phyloP scores from a whole-genome alignment of 2,329 filamentous ascomycete species.

The Chaetomium olivaceum region DNA sequence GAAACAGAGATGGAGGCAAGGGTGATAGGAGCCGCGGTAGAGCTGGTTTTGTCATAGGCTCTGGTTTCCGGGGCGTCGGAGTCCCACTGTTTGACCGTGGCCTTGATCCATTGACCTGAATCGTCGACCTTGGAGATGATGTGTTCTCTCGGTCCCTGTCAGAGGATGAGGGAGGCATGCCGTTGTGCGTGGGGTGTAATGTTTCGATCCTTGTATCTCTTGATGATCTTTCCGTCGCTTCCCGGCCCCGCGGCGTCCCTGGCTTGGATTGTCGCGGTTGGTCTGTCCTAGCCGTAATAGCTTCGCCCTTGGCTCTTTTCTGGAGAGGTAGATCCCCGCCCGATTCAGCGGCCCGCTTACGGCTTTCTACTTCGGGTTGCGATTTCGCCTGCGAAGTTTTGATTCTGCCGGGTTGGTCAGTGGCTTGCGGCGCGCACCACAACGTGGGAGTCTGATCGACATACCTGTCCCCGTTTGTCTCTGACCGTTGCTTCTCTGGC shows the following conservation, averaged over 20 bases:
- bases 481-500: conserved; percentile 37
- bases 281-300: conserved; percentile 24
- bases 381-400: conserved; percentile 38
- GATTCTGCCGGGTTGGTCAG: conserved; percentile 33
- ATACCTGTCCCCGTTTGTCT: conserved; percentile 38
- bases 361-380: conserved; percentile 46
- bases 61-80: conserved; percentile 31
- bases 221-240: conserved; percentile 23
- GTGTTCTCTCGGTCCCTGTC: conserved; percentile 33
- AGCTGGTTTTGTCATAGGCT: conserved; percentile 39
- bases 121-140: conserved; percentile 33
- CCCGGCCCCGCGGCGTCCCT: conserved; percentile 26
- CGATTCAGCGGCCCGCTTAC: conserved; percentile 49
- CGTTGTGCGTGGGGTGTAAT: conserved; percentile 30
- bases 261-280: conserved; percentile 25
- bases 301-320: conserved; percentile 50
- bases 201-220: conserved; percentile 25
- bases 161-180: conserved; percentile 21
- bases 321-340: conserved; percentile 47
- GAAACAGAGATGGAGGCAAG: conserved; percentile 47
- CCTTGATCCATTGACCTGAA: conserved; percentile 34
- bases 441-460: not conserved
- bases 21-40: conserved; percentile 58
- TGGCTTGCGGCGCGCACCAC: not conserved
- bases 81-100: conserved; percentile 30